phyloP scores from a whole-genome alignment of 805 yeast genomes.

The Candida parachauliodes region DNA sequence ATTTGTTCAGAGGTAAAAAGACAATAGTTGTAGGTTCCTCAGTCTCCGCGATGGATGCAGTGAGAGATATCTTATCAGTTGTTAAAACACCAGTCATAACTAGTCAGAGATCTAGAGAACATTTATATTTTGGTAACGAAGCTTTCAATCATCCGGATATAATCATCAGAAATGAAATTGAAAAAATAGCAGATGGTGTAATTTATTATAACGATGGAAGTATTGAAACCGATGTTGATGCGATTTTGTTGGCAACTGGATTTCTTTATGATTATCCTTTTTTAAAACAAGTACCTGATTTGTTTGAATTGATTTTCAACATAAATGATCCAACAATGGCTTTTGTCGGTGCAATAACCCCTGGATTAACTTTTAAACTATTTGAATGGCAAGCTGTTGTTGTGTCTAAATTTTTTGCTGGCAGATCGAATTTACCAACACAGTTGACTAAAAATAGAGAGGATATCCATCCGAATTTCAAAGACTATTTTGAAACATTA shows the following conservation, averaged over 20 bases:
- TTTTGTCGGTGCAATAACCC: conserved; percentile 34
- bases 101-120: conserved; percentile 8
- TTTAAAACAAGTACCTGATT: conserved; percentile 23
- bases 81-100: conserved; percentile 13
- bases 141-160: conserved; percentile 9
- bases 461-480: conserved; percentile 17
- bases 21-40: conserved; percentile 44
- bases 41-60: conserved; percentile 66
- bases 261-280: conserved; percentile 34
- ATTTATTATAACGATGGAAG: conserved; percentile 26
- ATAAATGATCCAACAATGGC: conserved; percentile 30
- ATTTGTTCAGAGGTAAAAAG: conserved; percentile 30
- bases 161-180: conserved; percentile 7
- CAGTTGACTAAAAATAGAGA: conserved; percentile 25
- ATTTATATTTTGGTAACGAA: conserved; percentile 14
- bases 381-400: conserved; percentile 41
- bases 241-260: conserved; percentile 35
- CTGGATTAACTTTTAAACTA: conserved; percentile 36
- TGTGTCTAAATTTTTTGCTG: conserved; percentile 29
- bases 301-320: conserved; percentile 32
- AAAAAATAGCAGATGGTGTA: conserved; percentile 14
- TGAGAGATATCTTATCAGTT: conserved; percentile 19
- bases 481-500: conserved; percentile 19
- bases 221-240: conserved; percentile 19
- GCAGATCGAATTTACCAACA: conserved; percentile 26